Percentiles rank a stretch among this genome's conserved stretches.
Evolutionary conservation across 2,329 filamentous ascomycete genomes (phyloP).

Genomic region (Fusarium keratoplasticum): DNA sequence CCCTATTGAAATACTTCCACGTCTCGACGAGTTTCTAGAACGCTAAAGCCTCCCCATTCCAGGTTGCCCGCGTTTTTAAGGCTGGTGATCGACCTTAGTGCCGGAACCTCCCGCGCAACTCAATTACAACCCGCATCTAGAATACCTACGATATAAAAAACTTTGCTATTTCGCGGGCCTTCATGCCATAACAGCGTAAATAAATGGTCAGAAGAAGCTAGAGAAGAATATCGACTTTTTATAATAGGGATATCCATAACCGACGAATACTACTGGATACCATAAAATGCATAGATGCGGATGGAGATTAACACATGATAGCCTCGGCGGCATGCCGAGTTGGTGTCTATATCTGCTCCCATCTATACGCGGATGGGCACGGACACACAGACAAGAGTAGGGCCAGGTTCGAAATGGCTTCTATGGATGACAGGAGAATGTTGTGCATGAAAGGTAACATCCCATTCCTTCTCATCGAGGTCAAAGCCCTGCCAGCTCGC

Average conservation of each 20-base stretch:
- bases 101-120: background rate
- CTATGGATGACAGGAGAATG: background rate
- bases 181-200: background rate
- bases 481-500: background rate
- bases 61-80: background rate
- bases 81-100: background rate
- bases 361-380: background rate
- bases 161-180: background rate
- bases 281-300: background rate
- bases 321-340: background rate
- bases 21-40: background rate
- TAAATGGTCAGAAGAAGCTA: background rate
- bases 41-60: background rate
- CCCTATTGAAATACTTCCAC: background rate
- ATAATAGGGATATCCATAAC: background rate
- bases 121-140: background rate
- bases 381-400: background rate
- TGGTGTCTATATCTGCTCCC: background rate
- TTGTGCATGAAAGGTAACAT: background rate
- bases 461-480: background rate
- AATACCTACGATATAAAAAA: background rate
- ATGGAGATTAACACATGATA: background rate
- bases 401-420: background rate
- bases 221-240: background rate
- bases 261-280: background rate